Evolutionary conservation across 805 yeast genomes (phyloP), one percentile per base, ranked within the genome.

Genomic region (Saturnispora quitensis): DNA sequence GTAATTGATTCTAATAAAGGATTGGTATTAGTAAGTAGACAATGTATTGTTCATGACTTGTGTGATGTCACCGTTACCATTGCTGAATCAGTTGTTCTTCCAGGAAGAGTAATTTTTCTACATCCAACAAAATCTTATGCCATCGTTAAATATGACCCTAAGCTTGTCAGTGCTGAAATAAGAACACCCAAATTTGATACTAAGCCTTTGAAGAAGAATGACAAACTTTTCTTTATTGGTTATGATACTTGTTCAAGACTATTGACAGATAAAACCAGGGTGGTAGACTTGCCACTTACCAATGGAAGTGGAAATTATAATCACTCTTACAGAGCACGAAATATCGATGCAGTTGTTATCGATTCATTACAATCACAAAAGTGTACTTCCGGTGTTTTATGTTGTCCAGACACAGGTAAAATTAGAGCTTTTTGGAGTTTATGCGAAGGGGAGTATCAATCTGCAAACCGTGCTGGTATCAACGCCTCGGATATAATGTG

Each of bases 81-180:
- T 62, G 96, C 97, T 4, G 96, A 89, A 56, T 84, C 95, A 1
- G 78, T 87, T 22, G 80, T 83, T 56, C 75, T 89, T 15, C 88
- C 95, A 0, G 97, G 84, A 1, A 74, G 80, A 56, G 93, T 89
- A 22, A 81, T 81, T 24, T 90, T 89, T 59, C 70, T 88, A 61
- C 97, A 89, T 63, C 97, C 97, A 34, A 80, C 87, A 38, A 86
- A 84, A 59, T 89, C 89, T 58, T 89, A 85, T 66, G 89, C 95
- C 1, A 79, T 89, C 51, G 73, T 90, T 24, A 79, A 86, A 64
- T 90, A 88, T 65, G 95, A 90, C 63, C 89, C 96, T 8, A 60
- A 71, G 4, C 68, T 88, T 48, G 83, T 90, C 15, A 64, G 76
- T 25, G 90, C 95, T 2, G 85, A 84, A 42, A 78, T 88, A 9